phyloP scores from a whole-genome alignment of 495 filamentous ascomycete species.

The Podospora sp. region DNA sequence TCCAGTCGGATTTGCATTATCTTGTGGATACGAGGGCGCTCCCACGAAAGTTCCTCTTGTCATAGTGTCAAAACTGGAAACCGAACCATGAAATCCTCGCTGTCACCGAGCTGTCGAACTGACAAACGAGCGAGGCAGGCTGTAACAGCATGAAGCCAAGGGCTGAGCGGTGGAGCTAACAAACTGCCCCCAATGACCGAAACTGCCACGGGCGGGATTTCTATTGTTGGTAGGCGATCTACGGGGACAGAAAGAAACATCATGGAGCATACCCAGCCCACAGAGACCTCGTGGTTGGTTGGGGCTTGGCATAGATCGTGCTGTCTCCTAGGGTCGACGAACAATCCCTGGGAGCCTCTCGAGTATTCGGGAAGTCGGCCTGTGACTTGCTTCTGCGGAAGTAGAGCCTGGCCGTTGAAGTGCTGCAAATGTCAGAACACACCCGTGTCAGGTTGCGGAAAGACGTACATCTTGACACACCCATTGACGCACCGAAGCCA shows the following conservation, averaged over 20 bases:
- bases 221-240: too few species aligned
- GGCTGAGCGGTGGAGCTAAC: too few species aligned
- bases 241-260: too few species aligned
- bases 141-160: neutral
- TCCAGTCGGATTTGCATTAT: neutral
- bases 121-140: neutral
- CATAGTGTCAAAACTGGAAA: neutral
- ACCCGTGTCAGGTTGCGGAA: too few species aligned
- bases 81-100: neutral
- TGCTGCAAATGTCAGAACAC: neutral
- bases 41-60: neutral
- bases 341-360: conserved; percentile 15
- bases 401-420: neutral
- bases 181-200: too few species aligned
- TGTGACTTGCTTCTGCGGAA: neutral
- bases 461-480: conserved; percentile 12
- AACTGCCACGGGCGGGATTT: too few species aligned
- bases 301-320: neutral
- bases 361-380: conserved; percentile 7
- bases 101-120: neutral
- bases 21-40: neutral
- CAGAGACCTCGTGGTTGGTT: neutral
- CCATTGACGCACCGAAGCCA: neutral
- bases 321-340: conserved; percentile 1
- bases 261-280: neutral